Conservation (phyloP, 176 grass and related monocot species). For the Thinopyrum elongatum region DNA sequence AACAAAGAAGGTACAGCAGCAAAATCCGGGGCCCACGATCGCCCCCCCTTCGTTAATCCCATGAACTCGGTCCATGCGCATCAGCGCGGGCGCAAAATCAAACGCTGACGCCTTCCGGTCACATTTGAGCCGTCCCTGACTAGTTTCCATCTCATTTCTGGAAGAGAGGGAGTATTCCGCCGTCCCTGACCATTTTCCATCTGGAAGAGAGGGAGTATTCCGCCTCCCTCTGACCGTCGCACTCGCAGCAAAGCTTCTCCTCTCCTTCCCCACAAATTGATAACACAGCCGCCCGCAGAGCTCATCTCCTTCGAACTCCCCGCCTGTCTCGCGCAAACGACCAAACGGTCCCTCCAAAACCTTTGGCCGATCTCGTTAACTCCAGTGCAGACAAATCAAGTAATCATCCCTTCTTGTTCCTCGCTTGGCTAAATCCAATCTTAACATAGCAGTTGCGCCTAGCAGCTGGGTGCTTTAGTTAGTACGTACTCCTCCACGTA, state of each 20-base stretch:
- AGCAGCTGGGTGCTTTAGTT: not conserved
- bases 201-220: no score
- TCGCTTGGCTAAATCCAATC: conserved; percentile 4
- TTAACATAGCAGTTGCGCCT: not conserved
- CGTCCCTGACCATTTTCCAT: no score
- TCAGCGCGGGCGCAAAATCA: conserved; percentile 22
- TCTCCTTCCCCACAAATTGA: not conserved
- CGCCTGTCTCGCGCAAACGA: conserved; percentile 25
- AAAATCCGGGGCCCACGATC: no score
- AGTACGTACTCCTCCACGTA: not conserved
- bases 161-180: no score
- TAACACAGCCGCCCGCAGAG: not conserved
- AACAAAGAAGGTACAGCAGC: no score
- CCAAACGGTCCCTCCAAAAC: conserved; percentile 22
- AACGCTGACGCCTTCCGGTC: conserved; percentile 48
- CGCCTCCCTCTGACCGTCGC: no score
- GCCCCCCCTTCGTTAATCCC: not conserved
- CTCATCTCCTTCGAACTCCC: conserved; percentile 27
- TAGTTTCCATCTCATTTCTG: not conserved
- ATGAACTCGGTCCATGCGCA: conserved; percentile 24
- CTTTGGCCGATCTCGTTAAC: conserved; percentile 1
- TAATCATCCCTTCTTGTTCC: conserved; percentile 30
- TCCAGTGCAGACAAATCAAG: conserved; percentile 14
- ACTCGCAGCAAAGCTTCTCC: not conserved
- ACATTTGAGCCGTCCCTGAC: conserved; percentile 25